Percentiles rank a stretch among this genome's conserved stretches.
Conservation (phyloP, 768 basidiomycete species). For the Symmetrospora coprosmae region DNA sequence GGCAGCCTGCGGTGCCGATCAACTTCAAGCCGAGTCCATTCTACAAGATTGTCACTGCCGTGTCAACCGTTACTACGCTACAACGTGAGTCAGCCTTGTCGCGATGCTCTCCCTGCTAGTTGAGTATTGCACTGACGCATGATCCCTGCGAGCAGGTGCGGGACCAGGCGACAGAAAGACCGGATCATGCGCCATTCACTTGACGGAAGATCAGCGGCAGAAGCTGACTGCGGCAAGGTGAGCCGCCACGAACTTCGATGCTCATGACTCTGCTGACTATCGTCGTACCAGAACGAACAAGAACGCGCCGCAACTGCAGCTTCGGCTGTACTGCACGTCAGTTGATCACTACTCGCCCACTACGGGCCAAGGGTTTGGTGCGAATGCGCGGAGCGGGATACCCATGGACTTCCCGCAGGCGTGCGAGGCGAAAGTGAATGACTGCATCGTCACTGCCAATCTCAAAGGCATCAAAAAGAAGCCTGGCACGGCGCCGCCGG, state of each 20-base stretch:
- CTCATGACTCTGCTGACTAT: not conserved
- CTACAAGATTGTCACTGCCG: conserved; percentile 26
- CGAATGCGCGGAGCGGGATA: conserved; percentile 41
- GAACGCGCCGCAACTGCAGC: conserved; percentile 56
- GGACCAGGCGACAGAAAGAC: conserved; percentile 58
- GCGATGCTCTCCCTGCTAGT: too few relatives aligned
- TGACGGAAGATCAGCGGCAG: conserved; percentile 50
- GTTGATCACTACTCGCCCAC: conserved; percentile 52
- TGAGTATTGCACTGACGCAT: not conserved
- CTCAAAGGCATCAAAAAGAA: conserved; percentile 89
- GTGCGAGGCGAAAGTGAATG: conserved; percentile 80
- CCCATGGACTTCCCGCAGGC: conserved; percentile 81
- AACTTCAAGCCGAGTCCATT: conserved; percentile 30
- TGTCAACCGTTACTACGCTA: conserved; percentile 2
- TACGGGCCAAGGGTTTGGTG: conserved; percentile 44
- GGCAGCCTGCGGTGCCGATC: conserved; percentile 22
- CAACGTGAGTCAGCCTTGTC: conserved; percentile 5
- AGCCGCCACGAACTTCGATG: conserved; percentile 21
- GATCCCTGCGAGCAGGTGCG: conserved; percentile 53
- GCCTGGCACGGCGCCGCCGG: conserved; percentile 82
- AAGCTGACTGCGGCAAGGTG: conserved; percentile 52
- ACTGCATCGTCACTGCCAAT: conserved; percentile 52
- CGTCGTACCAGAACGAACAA: conserved; percentile 4
- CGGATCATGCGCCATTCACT: conserved; percentile 49
- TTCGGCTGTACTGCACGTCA: conserved; percentile 78